A percentile compares a stretch with the other conserved stretches of the same genome.
phyloP scores from a whole-genome alignment of 768 basidiomycete species.

The Suillus alpinus region DNA sequence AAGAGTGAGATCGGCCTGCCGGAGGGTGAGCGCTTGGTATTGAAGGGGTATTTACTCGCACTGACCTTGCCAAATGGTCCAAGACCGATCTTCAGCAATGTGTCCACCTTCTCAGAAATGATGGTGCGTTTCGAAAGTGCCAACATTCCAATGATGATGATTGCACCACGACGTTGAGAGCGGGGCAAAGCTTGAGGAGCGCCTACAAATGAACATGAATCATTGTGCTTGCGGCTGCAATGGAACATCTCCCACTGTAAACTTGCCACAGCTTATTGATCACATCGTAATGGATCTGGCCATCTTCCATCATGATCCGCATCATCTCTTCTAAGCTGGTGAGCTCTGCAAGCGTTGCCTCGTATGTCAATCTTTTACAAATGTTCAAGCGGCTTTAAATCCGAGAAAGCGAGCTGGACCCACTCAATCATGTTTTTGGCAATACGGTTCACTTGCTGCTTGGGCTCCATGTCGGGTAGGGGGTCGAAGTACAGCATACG shows the following conservation, averaged over 20 bases:
- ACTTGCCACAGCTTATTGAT: conserved; percentile 93
- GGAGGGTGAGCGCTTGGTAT: background rate
- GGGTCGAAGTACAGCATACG: conserved; percentile 86
- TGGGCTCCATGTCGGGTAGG: conserved; percentile 66
- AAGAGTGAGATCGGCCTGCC: conserved; percentile 80
- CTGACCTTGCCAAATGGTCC: conserved; percentile 80
- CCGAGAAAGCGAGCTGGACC: conserved; percentile 19
- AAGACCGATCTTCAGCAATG: conserved; percentile 82
- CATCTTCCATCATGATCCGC: conserved; percentile 92
- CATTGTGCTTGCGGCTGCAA: background rate
- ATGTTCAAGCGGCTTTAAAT: conserved; percentile 2
- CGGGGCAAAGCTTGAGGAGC: conserved; percentile 72
- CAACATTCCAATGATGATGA: conserved; percentile 96
- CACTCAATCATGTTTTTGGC: conserved; percentile 98
- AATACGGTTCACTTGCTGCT: conserved; percentile 87
- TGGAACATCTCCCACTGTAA: conserved; percentile 62
- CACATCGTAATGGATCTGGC: conserved; percentile 78
- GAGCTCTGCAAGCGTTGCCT: conserved; percentile 89
- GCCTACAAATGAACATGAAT: conserved; percentile 41
- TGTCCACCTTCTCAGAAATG: conserved; percentile 80
- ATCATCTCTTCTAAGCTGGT: conserved; percentile 97
- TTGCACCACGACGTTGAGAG: conserved; percentile 88
- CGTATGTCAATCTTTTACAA: conserved; percentile 72
- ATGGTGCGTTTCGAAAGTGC: conserved; percentile 78
- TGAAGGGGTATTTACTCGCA: background rate